Evolutionary conservation across 78 protist species (phyloP).

Genomic region (Speleostelium caveatum): DNA sequence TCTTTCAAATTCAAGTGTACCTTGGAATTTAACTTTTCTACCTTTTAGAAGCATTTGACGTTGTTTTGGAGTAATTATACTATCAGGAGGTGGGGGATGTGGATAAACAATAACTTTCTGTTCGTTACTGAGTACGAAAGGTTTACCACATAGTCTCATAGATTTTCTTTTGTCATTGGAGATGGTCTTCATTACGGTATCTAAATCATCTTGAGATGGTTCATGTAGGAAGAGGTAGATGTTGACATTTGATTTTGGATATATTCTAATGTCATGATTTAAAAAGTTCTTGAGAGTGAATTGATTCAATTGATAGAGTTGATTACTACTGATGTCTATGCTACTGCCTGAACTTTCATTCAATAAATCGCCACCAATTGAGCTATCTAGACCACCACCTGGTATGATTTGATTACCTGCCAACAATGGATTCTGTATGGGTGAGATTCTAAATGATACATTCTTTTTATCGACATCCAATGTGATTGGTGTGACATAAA

Average conservation of each 20-base stretch:
- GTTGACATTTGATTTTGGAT: constrained; percentile 69
- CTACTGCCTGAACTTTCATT: neutral
- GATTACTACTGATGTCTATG: neutral
- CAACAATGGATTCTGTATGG: neutral
- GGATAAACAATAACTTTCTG: constrained; percentile 68
- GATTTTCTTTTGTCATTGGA: constrained; percentile 30
- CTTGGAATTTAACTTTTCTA: constrained; percentile 62
- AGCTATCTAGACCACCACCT: neutral
- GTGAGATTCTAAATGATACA: constrained; percentile 22
- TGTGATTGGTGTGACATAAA: constrained; percentile 32
- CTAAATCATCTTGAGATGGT: constrained; percentile 31
- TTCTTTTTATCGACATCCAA: constrained; percentile 1
- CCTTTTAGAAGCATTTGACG: constrained; percentile 32
- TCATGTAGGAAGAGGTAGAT: constrained; percentile 48
- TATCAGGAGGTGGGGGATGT: constrained; percentile 60
- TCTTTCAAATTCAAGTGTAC: constrained; percentile 66
- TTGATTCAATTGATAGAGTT: constrained; percentile 22
- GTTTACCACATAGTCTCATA: constrained; percentile 73
- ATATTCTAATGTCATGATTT: constrained; percentile 61
- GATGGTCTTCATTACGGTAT: neutral
- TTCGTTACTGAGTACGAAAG: constrained; percentile 43
- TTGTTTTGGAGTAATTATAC: constrained; percentile 39
- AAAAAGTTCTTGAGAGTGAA: constrained; percentile 55
- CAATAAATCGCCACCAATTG: neutral
- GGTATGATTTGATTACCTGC: neutral